Evolutionary conservation across 139 green algal genomes (phyloP).

Genomic region (Micractinium conductrix): DNA sequence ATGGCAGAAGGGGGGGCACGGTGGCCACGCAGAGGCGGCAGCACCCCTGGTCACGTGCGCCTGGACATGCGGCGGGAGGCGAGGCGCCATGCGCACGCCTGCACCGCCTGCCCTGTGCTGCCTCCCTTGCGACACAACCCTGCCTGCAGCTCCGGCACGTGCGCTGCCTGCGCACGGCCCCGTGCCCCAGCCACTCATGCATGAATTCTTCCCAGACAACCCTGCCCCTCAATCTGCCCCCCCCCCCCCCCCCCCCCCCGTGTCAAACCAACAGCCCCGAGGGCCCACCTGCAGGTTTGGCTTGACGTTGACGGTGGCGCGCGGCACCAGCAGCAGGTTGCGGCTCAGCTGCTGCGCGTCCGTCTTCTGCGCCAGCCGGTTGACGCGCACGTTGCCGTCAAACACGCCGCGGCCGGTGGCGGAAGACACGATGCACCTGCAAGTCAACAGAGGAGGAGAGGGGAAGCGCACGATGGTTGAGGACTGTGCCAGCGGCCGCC

Average conservation of each 20-base stretch:
- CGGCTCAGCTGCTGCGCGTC: constrained; percentile 95
- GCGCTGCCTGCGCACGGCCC: no score
- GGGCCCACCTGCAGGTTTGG: constrained; percentile 89
- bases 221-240: no score
- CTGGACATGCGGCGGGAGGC: no score
- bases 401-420: constrained; percentile 89
- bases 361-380: constrained; percentile 92
- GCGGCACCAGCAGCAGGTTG: constrained; percentile 93
- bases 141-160: no score
- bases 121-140: no score
- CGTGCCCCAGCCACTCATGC: no score
- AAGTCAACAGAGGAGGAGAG: neutral
- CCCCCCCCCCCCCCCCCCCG: no score
- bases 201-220: no score
- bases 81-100: no score
- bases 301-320: constrained; percentile 97
- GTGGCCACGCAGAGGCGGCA: no score
- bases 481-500: neutral
- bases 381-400: constrained; percentile 95
- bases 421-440: constrained; percentile 86
- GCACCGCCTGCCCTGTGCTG: no score
- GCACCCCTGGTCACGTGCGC: no score
- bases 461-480: neutral
- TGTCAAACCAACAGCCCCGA: neutral
- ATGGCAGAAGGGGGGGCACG: neutral